Evolutionary conservation across 306 rosid genomes (phyloP).

Genomic region (Astragalus membranaceus): DNA sequence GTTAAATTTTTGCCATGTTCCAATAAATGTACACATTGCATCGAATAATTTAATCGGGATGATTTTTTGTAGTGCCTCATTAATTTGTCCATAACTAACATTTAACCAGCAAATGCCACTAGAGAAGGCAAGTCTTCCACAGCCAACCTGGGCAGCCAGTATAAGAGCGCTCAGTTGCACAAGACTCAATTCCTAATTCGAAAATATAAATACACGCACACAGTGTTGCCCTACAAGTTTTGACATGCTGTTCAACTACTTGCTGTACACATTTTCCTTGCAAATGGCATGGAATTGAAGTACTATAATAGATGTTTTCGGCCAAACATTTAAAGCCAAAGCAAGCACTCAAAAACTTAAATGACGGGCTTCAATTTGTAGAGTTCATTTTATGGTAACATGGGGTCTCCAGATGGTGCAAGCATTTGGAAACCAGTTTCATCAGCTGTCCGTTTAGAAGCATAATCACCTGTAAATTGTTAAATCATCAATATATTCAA

Average conservation of each 20-base stretch:
- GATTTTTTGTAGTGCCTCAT: slow-evolving; percentile 43
- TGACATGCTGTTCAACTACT: slow-evolving; percentile 45
- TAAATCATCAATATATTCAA: slow-evolving; percentile 10
- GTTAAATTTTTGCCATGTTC: slow-evolving; percentile 22
- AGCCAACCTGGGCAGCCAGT: slow-evolving; percentile 99
- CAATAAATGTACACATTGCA: slow-evolving; percentile 39
- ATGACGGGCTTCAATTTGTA: slow-evolving; percentile 25
- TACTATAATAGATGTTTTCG: slow-evolving; percentile 29
- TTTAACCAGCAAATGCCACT: slow-evolving; percentile 88
- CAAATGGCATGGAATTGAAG: slow-evolving; percentile 39
- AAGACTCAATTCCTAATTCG: slow-evolving; percentile 47
- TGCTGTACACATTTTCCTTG: slow-evolving; percentile 70
- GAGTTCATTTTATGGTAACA: slow-evolving; percentile 56
- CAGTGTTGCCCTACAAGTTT: slow-evolving; percentile 37
- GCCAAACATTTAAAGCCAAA: slow-evolving; percentile 28
- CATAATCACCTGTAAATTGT: slow-evolving; percentile 64
- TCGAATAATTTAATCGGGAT: slow-evolving; percentile 33
- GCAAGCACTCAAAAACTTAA: slow-evolving; percentile 20
- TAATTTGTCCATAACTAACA: slow-evolving; percentile 40
- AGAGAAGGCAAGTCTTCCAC: slow-evolving; percentile 84
- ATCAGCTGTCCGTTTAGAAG: slow-evolving; percentile 55
- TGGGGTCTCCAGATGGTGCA: slow-evolving; percentile 79
- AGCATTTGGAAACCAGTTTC: slow-evolving; percentile 68
- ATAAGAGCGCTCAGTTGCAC: slow-evolving; percentile 59
- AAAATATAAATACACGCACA: slow-evolving; percentile 55